Percentiles rank a stretch among this genome's conserved stretches.
phyloP scores from a whole-genome alignment of 345 rosid genomes.

The Laguncularia racemosa region DNA sequence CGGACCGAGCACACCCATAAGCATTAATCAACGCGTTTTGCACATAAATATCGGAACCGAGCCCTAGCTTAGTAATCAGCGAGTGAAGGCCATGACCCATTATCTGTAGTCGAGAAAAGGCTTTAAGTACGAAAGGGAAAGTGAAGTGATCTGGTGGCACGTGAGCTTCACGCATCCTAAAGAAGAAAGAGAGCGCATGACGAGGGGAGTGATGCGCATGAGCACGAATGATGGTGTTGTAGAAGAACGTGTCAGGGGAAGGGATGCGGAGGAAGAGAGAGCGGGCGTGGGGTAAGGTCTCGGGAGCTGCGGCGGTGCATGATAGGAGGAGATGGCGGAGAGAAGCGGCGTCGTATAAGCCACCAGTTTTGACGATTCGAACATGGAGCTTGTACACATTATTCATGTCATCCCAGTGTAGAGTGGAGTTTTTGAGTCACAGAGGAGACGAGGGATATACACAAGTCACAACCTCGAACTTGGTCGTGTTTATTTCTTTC shows the following conservation, averaged over 20 bases:
- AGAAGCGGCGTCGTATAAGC: conserved; percentile 10
- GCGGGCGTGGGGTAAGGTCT: conserved; percentile 24
- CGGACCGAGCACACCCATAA: conserved; percentile 20
- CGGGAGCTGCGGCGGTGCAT: conserved; percentile 21
- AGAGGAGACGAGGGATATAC: too few relatives aligned
- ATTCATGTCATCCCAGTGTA: conserved; percentile 10
- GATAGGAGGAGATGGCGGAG: conserved; percentile 27
- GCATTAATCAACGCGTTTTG: conserved; percentile 31
- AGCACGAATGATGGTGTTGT: conserved; percentile 37
- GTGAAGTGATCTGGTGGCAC: conserved; percentile 39
- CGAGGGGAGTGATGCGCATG: conserved; percentile 30
- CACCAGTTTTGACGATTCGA: conserved; percentile 23
- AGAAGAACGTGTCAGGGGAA: conserved; percentile 30
- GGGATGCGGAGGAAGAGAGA: conserved; percentile 18
- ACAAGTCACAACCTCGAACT: too few relatives aligned
- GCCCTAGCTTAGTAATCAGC: conserved; percentile 29
- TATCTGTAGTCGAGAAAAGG: conserved; percentile 27
- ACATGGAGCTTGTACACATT: conserved; percentile 27
- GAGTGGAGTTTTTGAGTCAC: too few relatives aligned
- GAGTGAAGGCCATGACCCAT: conserved; percentile 25
- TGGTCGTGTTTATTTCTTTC: too few relatives aligned
- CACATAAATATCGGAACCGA: conserved; percentile 22
- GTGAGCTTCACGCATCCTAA: conserved; percentile 27
- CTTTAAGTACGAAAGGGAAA: conserved; percentile 53
- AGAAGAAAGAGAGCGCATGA: conserved; percentile 27